Evolutionary conservation across 1,139 yeast species (phyloP), one percentile per base, ranked within the genome.

Genomic region (Nakaseomyces glabratus): DNA sequence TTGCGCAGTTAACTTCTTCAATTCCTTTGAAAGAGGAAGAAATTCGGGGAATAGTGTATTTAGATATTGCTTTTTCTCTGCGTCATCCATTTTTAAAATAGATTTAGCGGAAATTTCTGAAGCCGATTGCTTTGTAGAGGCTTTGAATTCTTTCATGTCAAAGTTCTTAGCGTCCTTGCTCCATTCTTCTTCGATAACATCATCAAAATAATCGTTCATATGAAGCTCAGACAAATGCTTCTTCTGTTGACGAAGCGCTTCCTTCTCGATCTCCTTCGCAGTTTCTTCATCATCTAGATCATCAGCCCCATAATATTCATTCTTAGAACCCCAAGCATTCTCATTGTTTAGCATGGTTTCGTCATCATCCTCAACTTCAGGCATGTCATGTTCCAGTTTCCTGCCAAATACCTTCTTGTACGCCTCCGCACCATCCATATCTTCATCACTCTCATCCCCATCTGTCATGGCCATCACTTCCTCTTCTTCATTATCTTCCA

Each of bases 201-300:
- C 94, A 47, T 85, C 93, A 45, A 81, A 67, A 52, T 75, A 88
- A 58, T 86, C 97, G 33, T 73, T 85, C 70, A 82, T 76, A 31
- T 75, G 76, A 48, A 90, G 66, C 35, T 82, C 94, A 45, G 76
- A 74, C 42, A 88, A 62, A 52, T 88, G 95, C 56, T 78, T 76
- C 63, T 80, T 82, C 60, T 88, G 97, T 45, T 85, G 77, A 53
- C 86, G 75, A 38, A 84, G 54, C 1, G 97, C 97, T 61, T 90
- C 97, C 47, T 77, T 77, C 38, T 93, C 90, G 63, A 86, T 80
- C 42, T 73, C 76, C 42, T 73, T 76, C 5, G 84, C 82, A 31
- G 76, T 81, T 41, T 80, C 95, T 25, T 78, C 85, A 43, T 81
- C 85, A 39, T 80, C 88, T 2, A 65, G 58, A 21, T 71, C 78